Evolutionary conservation across 1,139 yeast genomes (phyloP).

Genomic region (Arxiozyma bovina): DNA sequence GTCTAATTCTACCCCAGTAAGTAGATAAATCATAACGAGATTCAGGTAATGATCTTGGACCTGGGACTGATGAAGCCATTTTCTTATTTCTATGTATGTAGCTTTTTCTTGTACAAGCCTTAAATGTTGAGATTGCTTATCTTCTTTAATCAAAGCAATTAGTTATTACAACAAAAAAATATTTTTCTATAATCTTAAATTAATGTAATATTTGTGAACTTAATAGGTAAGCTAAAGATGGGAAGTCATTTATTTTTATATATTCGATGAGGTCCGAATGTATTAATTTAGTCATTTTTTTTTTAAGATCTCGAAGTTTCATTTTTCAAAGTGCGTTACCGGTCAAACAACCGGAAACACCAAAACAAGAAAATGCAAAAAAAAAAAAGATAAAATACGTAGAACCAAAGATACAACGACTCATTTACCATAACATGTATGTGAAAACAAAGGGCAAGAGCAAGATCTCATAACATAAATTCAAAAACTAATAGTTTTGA

Average conservation of each 20-base stretch:
- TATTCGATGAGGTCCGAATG: background rate
- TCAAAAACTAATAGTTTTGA: too few species aligned
- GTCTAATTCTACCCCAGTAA: constrained; percentile 89
- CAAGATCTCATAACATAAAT: too few species aligned
- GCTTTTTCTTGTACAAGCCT: background rate
- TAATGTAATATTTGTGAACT: too few species aligned
- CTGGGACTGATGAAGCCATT: constrained; percentile 86
- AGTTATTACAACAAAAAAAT: background rate
- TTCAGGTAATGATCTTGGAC: constrained; percentile 67
- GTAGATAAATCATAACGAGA: constrained; percentile 71
- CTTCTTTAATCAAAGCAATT: background rate
- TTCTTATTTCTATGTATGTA: background rate
- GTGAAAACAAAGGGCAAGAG: background rate
- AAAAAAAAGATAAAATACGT: too few species aligned
- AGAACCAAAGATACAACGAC: too few species aligned
- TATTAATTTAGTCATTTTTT: background rate
- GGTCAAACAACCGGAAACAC: background rate
- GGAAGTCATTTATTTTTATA: background rate
- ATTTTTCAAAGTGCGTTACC: background rate
- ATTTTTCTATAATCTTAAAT: too few species aligned
- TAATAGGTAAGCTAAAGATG: background rate
- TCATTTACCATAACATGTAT: too few species aligned
- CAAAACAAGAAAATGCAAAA: too few species aligned
- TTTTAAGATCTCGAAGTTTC: background rate
- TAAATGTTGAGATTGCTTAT: background rate